These are phyloP conservation scores for Byssoonygena ceratinophila DNA, from an alignment of 2,329 filamentous ascomycete species.

Conservation along the genomic window DNA sequence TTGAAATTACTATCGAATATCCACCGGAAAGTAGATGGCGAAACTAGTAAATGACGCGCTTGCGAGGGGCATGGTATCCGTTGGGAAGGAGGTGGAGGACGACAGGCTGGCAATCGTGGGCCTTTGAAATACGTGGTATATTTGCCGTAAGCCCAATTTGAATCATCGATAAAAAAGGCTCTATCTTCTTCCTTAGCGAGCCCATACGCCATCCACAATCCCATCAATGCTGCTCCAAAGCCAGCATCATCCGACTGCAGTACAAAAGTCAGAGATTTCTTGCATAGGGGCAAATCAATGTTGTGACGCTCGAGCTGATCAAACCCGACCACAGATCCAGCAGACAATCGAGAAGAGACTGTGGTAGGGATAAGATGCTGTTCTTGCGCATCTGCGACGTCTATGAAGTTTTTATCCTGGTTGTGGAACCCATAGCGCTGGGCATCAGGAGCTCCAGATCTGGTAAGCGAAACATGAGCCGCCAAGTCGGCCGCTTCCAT, in stretches of 20 bases:
- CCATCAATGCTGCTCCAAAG: slow-evolving; percentile 64
- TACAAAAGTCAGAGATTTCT: slow-evolving; percentile 63
- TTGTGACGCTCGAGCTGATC: slow-evolving; percentile 18
- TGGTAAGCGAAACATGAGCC: slow-evolving; percentile 44
- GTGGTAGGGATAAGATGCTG: slow-evolving; percentile 50
- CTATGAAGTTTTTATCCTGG: slow-evolving; percentile 59
- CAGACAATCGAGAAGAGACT: neutral
- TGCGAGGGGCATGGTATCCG: slow-evolving; percentile 70
- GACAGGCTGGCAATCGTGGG: slow-evolving; percentile 55
- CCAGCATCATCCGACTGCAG: slow-evolving; percentile 66
- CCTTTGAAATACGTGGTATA: slow-evolving; percentile 62
- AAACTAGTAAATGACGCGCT: slow-evolving; percentile 64
- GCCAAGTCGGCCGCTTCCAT: slow-evolving; percentile 56
- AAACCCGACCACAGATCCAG: slow-evolving; percentile 29
- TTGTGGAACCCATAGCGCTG: slow-evolving; percentile 46
- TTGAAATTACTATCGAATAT: slow-evolving; percentile 53
- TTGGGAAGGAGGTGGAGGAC: slow-evolving; percentile 60
- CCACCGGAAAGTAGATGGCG: slow-evolving; percentile 54
- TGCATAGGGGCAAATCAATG: slow-evolving; percentile 45
- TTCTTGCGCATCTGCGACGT: slow-evolving; percentile 60
- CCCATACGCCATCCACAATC: slow-evolving; percentile 74
- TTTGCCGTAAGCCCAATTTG: slow-evolving; percentile 68
- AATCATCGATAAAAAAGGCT: slow-evolving; percentile 75
- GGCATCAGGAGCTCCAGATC: slow-evolving; percentile 14
- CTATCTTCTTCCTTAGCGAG: slow-evolving; percentile 63